A percentile compares a stretch with the other conserved stretches of the same genome.
phyloP scores from a whole-genome alignment of 2,329 filamentous ascomycete genomes.

The Thelonectria rubi region DNA sequence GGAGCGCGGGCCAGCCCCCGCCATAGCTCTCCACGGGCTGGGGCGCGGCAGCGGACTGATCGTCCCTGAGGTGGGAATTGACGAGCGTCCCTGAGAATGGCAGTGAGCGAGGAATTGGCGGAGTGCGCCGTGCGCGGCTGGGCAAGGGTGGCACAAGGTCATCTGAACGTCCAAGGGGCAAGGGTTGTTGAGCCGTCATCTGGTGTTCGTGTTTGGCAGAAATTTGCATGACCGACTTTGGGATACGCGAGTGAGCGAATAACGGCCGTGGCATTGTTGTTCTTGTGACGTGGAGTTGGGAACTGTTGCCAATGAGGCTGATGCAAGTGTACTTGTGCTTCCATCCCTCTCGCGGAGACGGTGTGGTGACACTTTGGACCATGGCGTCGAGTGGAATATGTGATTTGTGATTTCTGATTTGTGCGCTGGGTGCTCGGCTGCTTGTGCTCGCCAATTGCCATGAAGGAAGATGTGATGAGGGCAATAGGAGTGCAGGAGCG shows the following conservation, averaged over 20 bases:
- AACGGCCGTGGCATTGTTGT: conserved; percentile 4
- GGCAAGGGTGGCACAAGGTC: conserved; percentile 20
- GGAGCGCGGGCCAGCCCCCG: conserved; percentile 34
- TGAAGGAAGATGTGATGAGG: conserved; percentile 24
- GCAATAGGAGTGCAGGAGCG: conserved; percentile 22
- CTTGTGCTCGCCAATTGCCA: background rate
- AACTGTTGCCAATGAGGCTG: conserved; percentile 15
- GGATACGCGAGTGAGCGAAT: background rate
- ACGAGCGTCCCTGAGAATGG: conserved; percentile 19
- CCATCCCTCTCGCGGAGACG: background rate
- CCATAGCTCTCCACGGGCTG: conserved; percentile 40
- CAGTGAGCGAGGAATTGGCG: conserved; percentile 17
- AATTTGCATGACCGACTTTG: conserved; percentile 5
- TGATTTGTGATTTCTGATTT: background rate
- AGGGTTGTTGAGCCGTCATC: conserved; percentile 8
- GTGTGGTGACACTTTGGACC: background rate
- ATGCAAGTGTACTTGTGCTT: background rate
- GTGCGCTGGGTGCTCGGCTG: no score
- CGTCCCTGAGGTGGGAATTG: conserved; percentile 28
- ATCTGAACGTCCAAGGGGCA: conserved; percentile 18
- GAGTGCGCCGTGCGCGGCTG: conserved; percentile 10
- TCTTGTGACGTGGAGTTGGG: conserved; percentile 1
- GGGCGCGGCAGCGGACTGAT: conserved; percentile 34
- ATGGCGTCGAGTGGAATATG: background rate
- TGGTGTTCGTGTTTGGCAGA: conserved; percentile 12